Evolutionary conservation across 805 yeast species (phyloP), one percentile per base, ranked within the genome.

Genomic region (Sugiyamaella boreocaroliniensis): DNA sequence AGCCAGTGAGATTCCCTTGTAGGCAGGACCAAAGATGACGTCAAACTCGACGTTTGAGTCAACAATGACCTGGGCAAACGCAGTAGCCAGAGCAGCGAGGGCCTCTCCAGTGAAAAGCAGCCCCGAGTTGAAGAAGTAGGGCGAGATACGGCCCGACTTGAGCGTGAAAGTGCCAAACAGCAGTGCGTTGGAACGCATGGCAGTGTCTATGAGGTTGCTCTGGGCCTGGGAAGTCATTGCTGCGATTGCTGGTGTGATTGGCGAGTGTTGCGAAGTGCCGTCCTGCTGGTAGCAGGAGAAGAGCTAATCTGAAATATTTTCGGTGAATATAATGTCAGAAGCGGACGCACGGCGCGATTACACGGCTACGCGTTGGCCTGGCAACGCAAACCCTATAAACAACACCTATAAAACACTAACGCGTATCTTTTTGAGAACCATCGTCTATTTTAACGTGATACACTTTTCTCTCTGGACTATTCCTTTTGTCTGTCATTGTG

Each of bases 81-180:
- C 85, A 5, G 84, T 79, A 18, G 96, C 97, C 61, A 92, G 75
- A 42, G 82, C 80, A n/a, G 88, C 80, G 55, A 92, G 75, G 54
- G 85, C 77, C 58, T 78, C 79, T 40, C 96, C 97, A 7, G 89
- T 81, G 70, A 79, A 79, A 79, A 92, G 89, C 52, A 84, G 76
- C n/a, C 97, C 98, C 71, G 89, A 72, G 72, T 90, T 90, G 80
- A 92, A 90, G 66, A 93, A 92, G 70, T 93, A 92, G 48, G 99
- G 99, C n/a, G 97, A 90, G 54, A 74, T 71, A 62, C 99, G 81
- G 20, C 98, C 98, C 1, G 95, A 85, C 70, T 92, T 92, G 68
- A 92, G 78, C 12, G 95, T 89, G 78, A 88, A 92, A 48, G 77
- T 69, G 49, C 98, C 98, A 67, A 92, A 93, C 65, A 83, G 81